Conservation (phyloP, 306 rosid genomes). For the Alnus glutinosa region DNA sequence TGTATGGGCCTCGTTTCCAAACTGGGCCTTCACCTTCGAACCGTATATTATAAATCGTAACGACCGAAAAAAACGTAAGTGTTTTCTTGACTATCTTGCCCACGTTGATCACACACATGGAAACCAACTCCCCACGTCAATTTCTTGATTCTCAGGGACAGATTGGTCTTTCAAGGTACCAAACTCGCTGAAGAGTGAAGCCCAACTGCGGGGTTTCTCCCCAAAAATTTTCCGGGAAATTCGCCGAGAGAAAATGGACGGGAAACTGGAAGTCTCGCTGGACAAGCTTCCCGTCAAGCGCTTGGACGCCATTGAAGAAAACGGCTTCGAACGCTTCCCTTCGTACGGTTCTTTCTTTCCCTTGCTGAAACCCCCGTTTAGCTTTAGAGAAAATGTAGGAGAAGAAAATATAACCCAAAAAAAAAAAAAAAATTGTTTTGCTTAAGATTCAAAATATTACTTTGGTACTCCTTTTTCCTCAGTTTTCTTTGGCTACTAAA, state of each 20-base stretch:
- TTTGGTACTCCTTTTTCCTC: not conserved
- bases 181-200: not conserved
- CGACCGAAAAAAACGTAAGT: too few relatives aligned
- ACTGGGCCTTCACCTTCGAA: too few relatives aligned
- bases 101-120: not conserved
- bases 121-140: not conserved
- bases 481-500: not conserved
- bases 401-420: not conserved
- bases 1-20: too few relatives aligned
- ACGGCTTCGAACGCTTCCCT: slow-evolving; percentile 79
- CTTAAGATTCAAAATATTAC: not conserved
- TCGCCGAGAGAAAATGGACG: slow-evolving; percentile 47
- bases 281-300: slow-evolving; percentile 94
- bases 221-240: slow-evolving; percentile 30
- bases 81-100: not conserved
- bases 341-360: slow-evolving; percentile 43
- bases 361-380: not conserved
- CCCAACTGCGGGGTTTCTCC: slow-evolving; percentile 1
- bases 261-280: slow-evolving; percentile 54
- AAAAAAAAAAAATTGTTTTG: not conserved
- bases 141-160: not conserved
- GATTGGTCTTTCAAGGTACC: not conserved
- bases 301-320: slow-evolving; percentile 81
- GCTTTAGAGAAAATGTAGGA: not conserved
- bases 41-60: too few relatives aligned